These are phyloP conservation scores for Neurospora crassa DNA, from an alignment of 2,329 filamentous ascomycete species.

Conservation along the genomic window DNA sequence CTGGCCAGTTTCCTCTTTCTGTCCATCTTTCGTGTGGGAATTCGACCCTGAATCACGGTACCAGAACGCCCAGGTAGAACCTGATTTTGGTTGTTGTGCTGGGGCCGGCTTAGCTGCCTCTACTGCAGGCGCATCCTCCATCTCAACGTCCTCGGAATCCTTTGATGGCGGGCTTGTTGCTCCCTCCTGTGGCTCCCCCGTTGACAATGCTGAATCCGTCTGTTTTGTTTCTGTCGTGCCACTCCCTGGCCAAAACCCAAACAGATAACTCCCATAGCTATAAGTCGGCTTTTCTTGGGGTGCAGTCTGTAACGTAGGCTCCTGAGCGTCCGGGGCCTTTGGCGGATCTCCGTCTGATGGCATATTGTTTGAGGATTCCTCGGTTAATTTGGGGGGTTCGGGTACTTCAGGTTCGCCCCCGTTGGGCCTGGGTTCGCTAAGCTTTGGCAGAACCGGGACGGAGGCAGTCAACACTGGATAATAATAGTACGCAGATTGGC, in stretches of 20 bases:
- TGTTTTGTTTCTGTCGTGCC: slow-evolving; percentile 3
- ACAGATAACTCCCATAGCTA: slow-evolving; percentile 23
- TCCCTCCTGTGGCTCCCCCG: slow-evolving; percentile 8
- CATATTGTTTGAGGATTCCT: slow-evolving; percentile 10
- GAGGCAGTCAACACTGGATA: background rate
- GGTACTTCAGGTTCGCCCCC: background rate
- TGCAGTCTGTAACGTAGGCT: slow-evolving; percentile 6
- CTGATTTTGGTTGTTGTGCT: slow-evolving; percentile 36
- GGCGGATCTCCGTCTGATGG: slow-evolving; percentile 10
- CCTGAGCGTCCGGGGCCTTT: slow-evolving; percentile 7
- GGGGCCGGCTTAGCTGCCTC: slow-evolving; percentile 22
- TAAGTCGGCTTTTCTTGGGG: slow-evolving; percentile 6
- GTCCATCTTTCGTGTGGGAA: slow-evolving; percentile 19
- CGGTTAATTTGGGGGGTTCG: slow-evolving; percentile 11
- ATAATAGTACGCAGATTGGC: slow-evolving; percentile 18
- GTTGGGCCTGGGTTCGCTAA: background rate
- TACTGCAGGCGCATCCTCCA: slow-evolving; percentile 31
- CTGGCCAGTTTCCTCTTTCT: slow-evolving; percentile 34
- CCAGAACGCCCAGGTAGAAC: slow-evolving; percentile 77
- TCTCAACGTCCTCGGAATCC: slow-evolving; percentile 30
- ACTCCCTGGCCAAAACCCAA: slow-evolving; percentile 25
- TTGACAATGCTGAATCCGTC: slow-evolving; percentile 3
- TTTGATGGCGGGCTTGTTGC: slow-evolving; percentile 14
- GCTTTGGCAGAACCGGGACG: slow-evolving; percentile 11
- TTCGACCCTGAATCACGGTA: slow-evolving; percentile 45